Percentiles rank a stretch among this genome's conserved stretches.
Conservation (phyloP, 768 basidiomycete species). For the Obba rivulosa region DNA sequence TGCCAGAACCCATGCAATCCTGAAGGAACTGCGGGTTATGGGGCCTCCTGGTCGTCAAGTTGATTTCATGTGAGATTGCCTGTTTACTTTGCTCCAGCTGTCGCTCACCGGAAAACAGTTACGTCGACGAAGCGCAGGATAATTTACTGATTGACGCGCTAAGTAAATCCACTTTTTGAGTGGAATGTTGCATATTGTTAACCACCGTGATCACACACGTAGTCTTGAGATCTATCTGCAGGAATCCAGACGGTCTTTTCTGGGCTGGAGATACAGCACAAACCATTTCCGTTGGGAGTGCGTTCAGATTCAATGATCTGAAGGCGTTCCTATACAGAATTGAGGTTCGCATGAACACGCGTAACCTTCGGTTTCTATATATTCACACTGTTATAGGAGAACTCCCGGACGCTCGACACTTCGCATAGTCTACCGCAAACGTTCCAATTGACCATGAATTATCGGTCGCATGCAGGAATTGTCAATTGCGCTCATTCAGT, state of each 20-base stretch:
- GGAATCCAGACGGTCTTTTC: conserved; percentile 5
- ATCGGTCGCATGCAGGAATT: conserved; percentile 69
- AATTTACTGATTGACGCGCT: conserved; percentile 61
- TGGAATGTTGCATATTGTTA: background rate
- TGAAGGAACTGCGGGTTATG: conserved; percentile 29
- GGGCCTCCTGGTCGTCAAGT: conserved; percentile 37
- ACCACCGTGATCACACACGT: too few relatives aligned
- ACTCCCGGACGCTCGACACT: background rate
- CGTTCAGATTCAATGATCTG: conserved; percentile 67
- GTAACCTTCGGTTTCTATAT: background rate
- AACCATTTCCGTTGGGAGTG: conserved; percentile 67
- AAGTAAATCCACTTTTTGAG: conserved; percentile 23
- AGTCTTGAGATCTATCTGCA: conserved; percentile 1
- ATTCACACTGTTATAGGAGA: background rate
- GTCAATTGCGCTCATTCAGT: conserved; percentile 66
- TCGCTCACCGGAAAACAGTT: conserved; percentile 32
- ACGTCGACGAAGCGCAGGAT: conserved; percentile 67
- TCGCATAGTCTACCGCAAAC: conserved; percentile 15
- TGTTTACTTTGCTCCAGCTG: background rate
- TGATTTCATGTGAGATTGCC: conserved; percentile 46
- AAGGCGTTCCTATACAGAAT: conserved; percentile 60
- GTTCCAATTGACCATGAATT: conserved; percentile 62
- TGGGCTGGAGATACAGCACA: conserved; percentile 66
- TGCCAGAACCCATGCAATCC: conserved; percentile 47
- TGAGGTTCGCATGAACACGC: conserved; percentile 35